Conservation (phyloP, 2,329 filamentous ascomycete genomes). For the Cladophialophora carrionii region DNA sequence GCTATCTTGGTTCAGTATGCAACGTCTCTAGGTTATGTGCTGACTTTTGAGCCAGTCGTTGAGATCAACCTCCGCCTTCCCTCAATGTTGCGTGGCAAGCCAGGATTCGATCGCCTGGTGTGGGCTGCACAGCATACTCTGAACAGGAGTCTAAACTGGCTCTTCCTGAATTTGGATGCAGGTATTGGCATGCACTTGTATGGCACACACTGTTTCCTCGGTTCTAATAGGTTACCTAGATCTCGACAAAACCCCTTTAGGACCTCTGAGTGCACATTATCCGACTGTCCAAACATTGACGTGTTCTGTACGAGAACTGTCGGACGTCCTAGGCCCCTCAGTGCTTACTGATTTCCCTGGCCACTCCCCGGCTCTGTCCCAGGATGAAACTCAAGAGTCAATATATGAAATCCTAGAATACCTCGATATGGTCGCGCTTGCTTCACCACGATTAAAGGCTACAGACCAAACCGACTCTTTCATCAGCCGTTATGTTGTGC, state of each 20-base stretch:
- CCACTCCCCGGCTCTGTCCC: slow-evolving; percentile 34
- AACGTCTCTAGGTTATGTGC: neutral
- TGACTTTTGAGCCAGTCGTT: slow-evolving; percentile 61
- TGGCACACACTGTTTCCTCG: neutral
- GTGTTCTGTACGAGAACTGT: slow-evolving; percentile 38
- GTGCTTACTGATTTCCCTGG: neutral
- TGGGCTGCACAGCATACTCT: slow-evolving; percentile 81
- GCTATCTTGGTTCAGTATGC: neutral
- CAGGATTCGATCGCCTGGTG: slow-evolving; percentile 74
- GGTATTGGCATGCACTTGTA: neutral
- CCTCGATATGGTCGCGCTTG: slow-evolving; percentile 60
- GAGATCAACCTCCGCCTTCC: slow-evolving; percentile 73
- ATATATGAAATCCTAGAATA: slow-evolving; percentile 64
- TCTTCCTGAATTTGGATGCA: slow-evolving; percentile 24
- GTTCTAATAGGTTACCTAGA: neutral
- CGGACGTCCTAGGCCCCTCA: slow-evolving; percentile 37
- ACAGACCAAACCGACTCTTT: slow-evolving; percentile 29
- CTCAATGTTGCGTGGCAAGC: slow-evolving; percentile 81
- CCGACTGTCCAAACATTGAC: slow-evolving; percentile 45
- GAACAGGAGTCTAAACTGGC: slow-evolving; percentile 49
- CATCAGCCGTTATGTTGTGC: slow-evolving; percentile 41
- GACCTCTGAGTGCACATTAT: slow-evolving; percentile 37
- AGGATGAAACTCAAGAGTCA: slow-evolving; percentile 62
- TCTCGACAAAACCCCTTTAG: neutral
- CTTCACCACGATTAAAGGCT: slow-evolving; percentile 46